phyloP scores from a whole-genome alignment of 805 yeast species.

The Pichia insulana region DNA sequence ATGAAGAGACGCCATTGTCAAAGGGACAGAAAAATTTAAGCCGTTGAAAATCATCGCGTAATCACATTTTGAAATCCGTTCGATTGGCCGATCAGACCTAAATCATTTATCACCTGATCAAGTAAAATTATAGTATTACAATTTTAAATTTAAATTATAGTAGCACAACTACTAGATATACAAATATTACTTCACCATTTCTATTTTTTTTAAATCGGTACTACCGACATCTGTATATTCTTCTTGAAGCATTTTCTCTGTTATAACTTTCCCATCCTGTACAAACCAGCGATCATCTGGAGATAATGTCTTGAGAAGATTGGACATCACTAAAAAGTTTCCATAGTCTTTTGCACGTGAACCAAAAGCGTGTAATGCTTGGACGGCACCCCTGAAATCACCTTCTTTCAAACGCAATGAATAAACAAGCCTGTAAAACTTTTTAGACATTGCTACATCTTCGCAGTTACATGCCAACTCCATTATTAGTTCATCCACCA shows the following conservation, averaged over 20 bases:
- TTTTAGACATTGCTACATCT: conserved; percentile 28
- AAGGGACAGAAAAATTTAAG: too few species aligned
- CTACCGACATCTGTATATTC: conserved; percentile 11
- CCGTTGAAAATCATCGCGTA: too few species aligned
- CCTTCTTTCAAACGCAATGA: conserved; percentile 41
- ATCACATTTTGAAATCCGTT: too few species aligned
- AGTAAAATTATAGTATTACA: too few species aligned
- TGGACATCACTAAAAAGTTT: conserved; percentile 31
- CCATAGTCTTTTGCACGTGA: background rate
- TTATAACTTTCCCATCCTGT: conserved; percentile 12
- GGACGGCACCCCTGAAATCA: conserved; percentile 41
- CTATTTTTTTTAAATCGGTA: conserved; percentile 14
- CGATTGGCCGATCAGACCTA: too few species aligned
- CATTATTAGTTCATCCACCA: conserved; percentile 35
- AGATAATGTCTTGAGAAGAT: conserved; percentile 29
- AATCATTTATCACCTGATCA: too few species aligned
- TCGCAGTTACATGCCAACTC: conserved; percentile 20
- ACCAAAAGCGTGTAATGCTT: conserved; percentile 31
- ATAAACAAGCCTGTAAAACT: conserved; percentile 42
- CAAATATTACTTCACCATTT: too few species aligned
- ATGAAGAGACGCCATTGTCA: too few species aligned
- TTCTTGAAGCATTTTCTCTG: background rate
- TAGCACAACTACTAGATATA: too few species aligned
- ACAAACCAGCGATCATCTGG: conserved; percentile 35
- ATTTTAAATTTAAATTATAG: too few species aligned